Evolutionary conservation across 441 rosid species (phyloP), one percentile per base, ranked within the genome.

Genomic region (Erodium moschatum): DNA sequence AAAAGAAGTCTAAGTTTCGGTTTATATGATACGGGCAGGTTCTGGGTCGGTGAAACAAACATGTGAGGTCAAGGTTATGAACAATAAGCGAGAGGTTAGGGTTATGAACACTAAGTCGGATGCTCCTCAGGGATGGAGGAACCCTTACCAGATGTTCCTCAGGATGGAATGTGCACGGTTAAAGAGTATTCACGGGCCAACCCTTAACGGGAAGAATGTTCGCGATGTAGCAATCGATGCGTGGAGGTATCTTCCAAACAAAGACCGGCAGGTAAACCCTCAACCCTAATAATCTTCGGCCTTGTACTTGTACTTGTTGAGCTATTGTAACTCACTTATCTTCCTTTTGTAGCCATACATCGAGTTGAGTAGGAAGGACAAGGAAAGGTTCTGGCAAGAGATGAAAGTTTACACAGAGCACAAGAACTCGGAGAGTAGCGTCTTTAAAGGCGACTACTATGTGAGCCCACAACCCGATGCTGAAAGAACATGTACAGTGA

Each of bases 41-140:
- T 52, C 19, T 52, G 60, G 60, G 60, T 15, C 10, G 18, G 60
- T 2, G 60, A 18, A 52, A 52, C 60, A n/a, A 52, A 52, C 4
- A 16, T 1, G 27, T 0, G 27, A 24, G 27, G 27, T 24, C 27
- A 24, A 24, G 27, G 27, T 24, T 24, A 24, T 24, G 27, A 24
- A 24, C 27, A 24, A 24, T 24, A 24, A 24, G 27, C 19, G 20
- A 4, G 60, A 52, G 19, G 19, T 6, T 15, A 52, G 15, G 60
- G 18, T 16, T 5, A 8, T 52, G 60, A 16, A 52, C 7, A 52
- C 0, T 16, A 52, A 52, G 60, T 20, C 60, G n/a, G 60, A 18
- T 52, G 60, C 60, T 52, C 60, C 60, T 15, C 20, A 4, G 19
- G 60, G 60, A 52, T 52, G 60, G 60, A 16, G 60, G 60, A 52